Evolutionary conservation across 768 basidiomycete species (phyloP), one percentile per base, ranked within the genome.

Genomic region (Podaxis mareebaensis): DNA sequence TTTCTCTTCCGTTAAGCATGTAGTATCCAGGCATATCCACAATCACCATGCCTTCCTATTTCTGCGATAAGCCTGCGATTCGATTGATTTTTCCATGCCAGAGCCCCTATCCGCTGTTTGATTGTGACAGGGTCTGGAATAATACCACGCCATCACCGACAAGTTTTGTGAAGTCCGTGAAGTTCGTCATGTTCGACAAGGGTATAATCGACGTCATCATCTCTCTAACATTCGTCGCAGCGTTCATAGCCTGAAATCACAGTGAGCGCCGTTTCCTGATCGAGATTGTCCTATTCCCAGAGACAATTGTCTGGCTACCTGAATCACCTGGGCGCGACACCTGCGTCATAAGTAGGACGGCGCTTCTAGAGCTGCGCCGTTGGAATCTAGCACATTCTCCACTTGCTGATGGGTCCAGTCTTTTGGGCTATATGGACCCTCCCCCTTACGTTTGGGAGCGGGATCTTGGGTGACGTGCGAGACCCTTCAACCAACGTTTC

Each of bases 21-120:
- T 72, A 67, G 65, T 74, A 70, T 69, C 70, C 68, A 65, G 24
- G 33, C 33, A 33, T 33, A 33, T 33, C 33, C 64, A 63, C 64
- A 63, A 57, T 42, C 65, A 44, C 55, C 55, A 67, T 67, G 59
- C 63, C 52, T 51, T 60, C 64, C 40, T 49, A 33, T 33, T 10
- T 58, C 61, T 55, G 49, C 49, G 39, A 48, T 51, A 44, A 33
- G 7, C 20, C 20, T 61, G 28, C 7, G 39, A 10, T 24, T 53
- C 15, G 13, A 17, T 28, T 53, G 26, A 30, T n/a, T 17, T 81
- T 65, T 87, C 85, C 77, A 83, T 83, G 22, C 82, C 74, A 86
- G 85, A 89, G 66, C 44, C 20, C 17, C n/a, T 6, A n/a, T 46
- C 17, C 20, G 17, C 17, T 20, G 44, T 20, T 17, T n/a, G 44